Evolutionary conservation across 208 protist genomes (phyloP).

Genomic region (Leishmania turanica): DNA sequence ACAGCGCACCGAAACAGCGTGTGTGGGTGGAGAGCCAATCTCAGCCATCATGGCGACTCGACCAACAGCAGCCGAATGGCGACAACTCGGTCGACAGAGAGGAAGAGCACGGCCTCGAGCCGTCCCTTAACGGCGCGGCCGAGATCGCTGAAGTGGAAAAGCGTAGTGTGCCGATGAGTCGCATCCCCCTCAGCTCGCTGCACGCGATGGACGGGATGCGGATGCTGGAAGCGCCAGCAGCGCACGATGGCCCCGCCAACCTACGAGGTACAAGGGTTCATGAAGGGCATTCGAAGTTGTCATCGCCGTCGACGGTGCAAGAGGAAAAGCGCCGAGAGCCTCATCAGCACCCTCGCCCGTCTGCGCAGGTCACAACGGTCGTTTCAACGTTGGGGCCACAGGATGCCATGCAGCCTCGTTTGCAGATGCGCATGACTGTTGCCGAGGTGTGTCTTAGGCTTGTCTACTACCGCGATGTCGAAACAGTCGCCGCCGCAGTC

Average conservation of each 20-base stretch:
- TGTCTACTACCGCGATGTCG: constrained; percentile 13
- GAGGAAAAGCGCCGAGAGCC: not conserved
- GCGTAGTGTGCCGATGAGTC: not conserved
- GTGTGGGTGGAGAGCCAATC: constrained; percentile 14
- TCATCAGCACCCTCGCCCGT: not conserved
- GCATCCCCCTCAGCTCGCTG: constrained; percentile 8
- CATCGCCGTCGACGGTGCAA: not conserved
- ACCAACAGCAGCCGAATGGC: not conserved
- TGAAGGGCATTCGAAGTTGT: not conserved
- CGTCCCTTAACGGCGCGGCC: not conserved
- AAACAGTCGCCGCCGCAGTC: not conserved
- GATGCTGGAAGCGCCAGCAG: not conserved
- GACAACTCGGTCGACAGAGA: not conserved
- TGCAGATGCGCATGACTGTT: constrained; percentile 23
- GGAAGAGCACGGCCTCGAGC: not conserved
- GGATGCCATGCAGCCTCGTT: constrained; percentile 2
- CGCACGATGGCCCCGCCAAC: not conserved
- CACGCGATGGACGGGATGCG: constrained; percentile 1
- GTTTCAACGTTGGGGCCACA: not conserved
- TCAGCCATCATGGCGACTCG: not conserved
- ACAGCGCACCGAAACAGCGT: constrained; percentile 10
- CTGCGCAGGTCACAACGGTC: not conserved
- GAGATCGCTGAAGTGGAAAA: not conserved
- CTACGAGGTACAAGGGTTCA: not conserved
- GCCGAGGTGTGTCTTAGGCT: constrained; percentile 28